Conservation (phyloP, 179 eudicot genomes). For the Heliamphora pulchella region DNA sequence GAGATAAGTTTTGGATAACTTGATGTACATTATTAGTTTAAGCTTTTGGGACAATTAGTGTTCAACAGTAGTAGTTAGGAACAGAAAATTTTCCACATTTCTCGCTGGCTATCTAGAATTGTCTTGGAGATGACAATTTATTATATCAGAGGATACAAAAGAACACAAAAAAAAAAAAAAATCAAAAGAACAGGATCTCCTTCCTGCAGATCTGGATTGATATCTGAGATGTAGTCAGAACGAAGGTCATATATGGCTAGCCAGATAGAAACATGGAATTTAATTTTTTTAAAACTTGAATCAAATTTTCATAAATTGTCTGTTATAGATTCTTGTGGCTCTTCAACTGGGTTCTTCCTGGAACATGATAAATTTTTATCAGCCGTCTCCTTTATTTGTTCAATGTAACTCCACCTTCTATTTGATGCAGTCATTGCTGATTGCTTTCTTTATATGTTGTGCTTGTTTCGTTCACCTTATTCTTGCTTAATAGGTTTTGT, state of each 20-base stretch:
- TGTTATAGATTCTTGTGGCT: background rate
- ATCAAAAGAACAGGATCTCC: background rate
- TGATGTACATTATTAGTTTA: too few relatives aligned
- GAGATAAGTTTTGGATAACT: too few relatives aligned
- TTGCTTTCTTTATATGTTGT: background rate
- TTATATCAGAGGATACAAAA: background rate
- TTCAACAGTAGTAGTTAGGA: background rate
- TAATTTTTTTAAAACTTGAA: background rate
- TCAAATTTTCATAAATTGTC: background rate
- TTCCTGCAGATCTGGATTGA: background rate
- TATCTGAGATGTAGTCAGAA: background rate
- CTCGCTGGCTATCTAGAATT: background rate
- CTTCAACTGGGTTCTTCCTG: background rate
- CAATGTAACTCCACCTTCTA: background rate
- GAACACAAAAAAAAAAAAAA: background rate
- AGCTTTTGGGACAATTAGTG: too few relatives aligned
- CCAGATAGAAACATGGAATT: background rate
- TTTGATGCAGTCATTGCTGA: background rate
- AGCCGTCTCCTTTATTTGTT: background rate
- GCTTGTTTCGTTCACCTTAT: background rate
- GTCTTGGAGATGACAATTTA: background rate
- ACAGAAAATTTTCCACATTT: background rate
- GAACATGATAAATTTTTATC: background rate
- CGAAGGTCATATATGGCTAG: background rate
- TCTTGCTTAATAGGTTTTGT: background rate